These are phyloP conservation scores for Paraphoma chrysanthemicola DNA, from an alignment of 2,329 filamentous ascomycete genomes.

Conservation along the genomic window DNA sequence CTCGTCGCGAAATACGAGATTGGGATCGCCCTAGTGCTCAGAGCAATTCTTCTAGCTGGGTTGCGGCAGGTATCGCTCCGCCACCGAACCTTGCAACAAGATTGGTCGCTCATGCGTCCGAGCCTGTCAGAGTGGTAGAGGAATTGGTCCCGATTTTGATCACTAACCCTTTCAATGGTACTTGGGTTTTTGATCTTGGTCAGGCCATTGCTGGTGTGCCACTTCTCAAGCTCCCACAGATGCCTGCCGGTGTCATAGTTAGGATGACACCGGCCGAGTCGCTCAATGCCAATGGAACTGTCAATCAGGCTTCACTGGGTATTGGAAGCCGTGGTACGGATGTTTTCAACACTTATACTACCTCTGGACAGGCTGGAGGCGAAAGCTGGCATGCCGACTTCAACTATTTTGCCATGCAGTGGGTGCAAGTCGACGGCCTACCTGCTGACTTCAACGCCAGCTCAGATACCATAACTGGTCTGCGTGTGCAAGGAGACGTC, in stretches of 20 bases:
- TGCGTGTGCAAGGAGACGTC: slow-evolving; percentile 4
- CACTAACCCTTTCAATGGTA: background rate
- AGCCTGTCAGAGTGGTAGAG: background rate
- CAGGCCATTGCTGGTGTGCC: background rate
- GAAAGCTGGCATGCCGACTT: slow-evolving; percentile 1
- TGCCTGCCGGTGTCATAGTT: slow-evolving; percentile 1
- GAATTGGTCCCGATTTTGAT: background rate
- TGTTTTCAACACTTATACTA: slow-evolving; percentile 4
- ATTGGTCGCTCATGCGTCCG: background rate
- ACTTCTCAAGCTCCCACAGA: slow-evolving; percentile 1
- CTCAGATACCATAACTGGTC: background rate
- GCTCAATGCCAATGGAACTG: slow-evolving; percentile 1
- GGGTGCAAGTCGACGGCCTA: background rate
- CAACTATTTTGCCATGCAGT: slow-evolving; percentile 4
- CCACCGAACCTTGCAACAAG: slow-evolving; percentile 2
- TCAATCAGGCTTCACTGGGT: background rate
- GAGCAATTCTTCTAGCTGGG: background rate
- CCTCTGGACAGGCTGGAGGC: background rate
- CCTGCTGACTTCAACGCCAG: background rate
- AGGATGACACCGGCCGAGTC: slow-evolving; percentile 1
- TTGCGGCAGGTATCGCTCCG: background rate
- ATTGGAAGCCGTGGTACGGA: background rate
- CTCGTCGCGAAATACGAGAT: background rate
- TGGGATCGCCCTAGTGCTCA: slow-evolving; percentile 1
- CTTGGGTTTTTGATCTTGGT: slow-evolving; percentile 2